phyloP scores from a whole-genome alignment of 108 stramenopile species.

The Poteriospumella lacustris region DNA sequence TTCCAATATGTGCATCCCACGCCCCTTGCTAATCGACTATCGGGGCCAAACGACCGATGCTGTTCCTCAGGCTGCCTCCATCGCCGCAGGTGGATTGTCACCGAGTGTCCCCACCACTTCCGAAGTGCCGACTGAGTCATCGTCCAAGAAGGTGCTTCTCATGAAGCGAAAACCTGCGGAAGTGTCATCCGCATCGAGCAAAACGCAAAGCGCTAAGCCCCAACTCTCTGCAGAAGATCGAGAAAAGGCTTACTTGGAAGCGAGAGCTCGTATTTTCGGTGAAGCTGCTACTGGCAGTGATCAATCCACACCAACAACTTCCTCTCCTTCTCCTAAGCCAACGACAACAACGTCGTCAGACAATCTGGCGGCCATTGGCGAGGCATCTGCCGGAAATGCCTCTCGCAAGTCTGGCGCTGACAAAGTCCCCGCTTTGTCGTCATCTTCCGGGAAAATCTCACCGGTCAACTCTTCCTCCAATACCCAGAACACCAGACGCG shows the following conservation, averaged over 20 bases:
- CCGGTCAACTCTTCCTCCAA: background rate
- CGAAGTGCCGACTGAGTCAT: background rate
- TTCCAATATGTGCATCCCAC: background rate
- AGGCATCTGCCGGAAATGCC: background rate
- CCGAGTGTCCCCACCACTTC: background rate
- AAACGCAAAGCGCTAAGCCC: background rate
- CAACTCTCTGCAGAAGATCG: background rate
- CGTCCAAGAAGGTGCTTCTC: background rate
- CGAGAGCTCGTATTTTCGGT: slow-evolving; percentile 11
- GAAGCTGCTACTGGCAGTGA: background rate
- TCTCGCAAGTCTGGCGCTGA: background rate
- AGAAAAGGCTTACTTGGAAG: slow-evolving; percentile 17
- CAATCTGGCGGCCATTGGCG: background rate
- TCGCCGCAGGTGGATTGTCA: background rate
- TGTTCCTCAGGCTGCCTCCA: background rate
- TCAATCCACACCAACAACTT: no score
- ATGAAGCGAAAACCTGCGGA: background rate
- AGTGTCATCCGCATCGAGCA: background rate
- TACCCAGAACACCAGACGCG: no score
- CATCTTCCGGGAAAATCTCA: background rate
- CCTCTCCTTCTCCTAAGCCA: background rate
- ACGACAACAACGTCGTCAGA: no score
- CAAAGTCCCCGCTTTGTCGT: background rate
- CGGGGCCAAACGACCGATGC: background rate
- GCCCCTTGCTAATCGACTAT: background rate